Base-by-base conservation (phyloP, 495 filamentous ascomycete genomes). In the Hypoxylon crocopeplum region DNA sequence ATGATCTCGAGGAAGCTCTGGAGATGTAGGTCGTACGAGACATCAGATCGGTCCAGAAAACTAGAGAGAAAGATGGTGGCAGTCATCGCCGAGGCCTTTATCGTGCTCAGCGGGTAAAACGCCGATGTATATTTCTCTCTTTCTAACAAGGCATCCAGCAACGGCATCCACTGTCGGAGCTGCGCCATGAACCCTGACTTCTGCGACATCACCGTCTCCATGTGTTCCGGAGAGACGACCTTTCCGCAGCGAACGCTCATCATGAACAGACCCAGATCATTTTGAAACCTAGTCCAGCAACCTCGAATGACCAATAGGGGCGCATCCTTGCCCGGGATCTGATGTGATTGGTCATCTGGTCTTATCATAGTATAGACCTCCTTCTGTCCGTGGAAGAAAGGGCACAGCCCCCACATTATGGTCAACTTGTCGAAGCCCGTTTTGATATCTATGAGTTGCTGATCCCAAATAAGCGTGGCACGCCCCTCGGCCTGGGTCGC, bases 181-280 rank as follows among this genome's bases (percentile, higher is more conserved):
- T 47, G 40, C 1, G 10, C 37, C 10, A 61, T 6, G 47, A 48
- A 66, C 16, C 19, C 48, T 1, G 62, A 48, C 45, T 54, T 55
- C 41, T 53, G 51, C 10, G 24, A 15, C 19, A 44, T 34, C n/a
- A 53, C 29, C n/a, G 24, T n/a, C 7, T 39, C 21, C 40, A 61
- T 46, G 24, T 34, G 29, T 15, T 51, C 42, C 1, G 42, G 24
- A 11, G 50, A n/a, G 32, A 55, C 33, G 2, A 49, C 12, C 17
- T 48, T 56, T 25, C 45, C 34, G 13, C 54, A 42, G 21, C 60
- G 60, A 15, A 66, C 37, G 41, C 49, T 33, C 47, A 66, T 46
- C 51, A 66, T 57, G 45, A 66, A 66, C 12, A 44, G 21, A 1
- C 62, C 62, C 24, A 66, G 25, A 12, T 66, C 62, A 22, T 55